Percentiles rank a stretch among this genome's conserved stretches.
phyloP scores from a whole-genome alignment of 2,329 filamentous ascomycete species.

The Diaporthe eres region DNA sequence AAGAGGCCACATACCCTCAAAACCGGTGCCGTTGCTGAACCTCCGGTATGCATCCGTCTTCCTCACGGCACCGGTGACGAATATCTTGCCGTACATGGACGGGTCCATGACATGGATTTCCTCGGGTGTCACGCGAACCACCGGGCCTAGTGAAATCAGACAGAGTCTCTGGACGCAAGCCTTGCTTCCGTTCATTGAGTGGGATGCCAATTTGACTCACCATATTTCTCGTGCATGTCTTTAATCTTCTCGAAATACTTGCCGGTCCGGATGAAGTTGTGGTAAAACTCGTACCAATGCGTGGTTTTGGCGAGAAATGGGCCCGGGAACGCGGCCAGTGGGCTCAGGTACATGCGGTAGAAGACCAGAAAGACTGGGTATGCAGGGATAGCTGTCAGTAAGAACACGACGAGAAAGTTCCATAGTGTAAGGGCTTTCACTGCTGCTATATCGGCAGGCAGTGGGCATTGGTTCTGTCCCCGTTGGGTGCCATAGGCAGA shows the following conservation, averaged over 20 bases:
- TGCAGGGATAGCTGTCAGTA: neutral
- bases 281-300: neutral
- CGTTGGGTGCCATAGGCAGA: neutral
- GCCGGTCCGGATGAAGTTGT: neutral
- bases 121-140: neutral
- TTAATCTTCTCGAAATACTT: neutral
- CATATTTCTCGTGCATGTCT: conserved; percentile 3
- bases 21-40: neutral
- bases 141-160: neutral
- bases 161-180: too few relatives aligned
- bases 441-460: neutral
- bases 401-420: neutral
- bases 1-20: neutral
- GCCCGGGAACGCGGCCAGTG: neutral
- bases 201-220: neutral
- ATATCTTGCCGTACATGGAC: neutral
- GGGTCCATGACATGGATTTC: conserved; percentile 1
- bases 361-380: neutral
- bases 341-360: neutral
- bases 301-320: neutral
- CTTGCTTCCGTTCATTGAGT: neutral
- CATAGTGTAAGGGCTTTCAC: neutral
- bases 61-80: neutral
- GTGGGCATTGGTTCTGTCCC: neutral
- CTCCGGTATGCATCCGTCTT: neutral